A percentile compares a stretch with the other conserved stretches of the same genome.
These are phyloP conservation scores for Galerina marginata DNA, from an alignment of 768 basidiomycete species.

Conservation along the genomic window DNA sequence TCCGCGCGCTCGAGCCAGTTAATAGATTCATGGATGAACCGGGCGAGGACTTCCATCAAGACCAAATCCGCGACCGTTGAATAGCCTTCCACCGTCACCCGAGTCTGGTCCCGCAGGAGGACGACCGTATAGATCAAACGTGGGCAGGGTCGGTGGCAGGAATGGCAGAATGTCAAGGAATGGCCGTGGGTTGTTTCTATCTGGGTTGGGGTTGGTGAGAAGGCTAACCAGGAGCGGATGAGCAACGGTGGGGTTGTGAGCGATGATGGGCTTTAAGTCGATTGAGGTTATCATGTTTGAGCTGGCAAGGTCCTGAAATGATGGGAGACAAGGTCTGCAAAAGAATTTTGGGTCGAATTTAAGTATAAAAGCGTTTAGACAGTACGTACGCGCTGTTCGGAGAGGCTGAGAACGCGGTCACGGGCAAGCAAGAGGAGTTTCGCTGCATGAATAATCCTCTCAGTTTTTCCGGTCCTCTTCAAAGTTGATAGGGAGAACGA, in stretches of 20 bases:
- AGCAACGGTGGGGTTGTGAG: slow-evolving; percentile 72
- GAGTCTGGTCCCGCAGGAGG: slow-evolving; percentile 66
- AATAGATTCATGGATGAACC: slow-evolving; percentile 74
- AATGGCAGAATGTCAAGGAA: slow-evolving; percentile 69
- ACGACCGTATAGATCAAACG: slow-evolving; percentile 77
- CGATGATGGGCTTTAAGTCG: slow-evolving; percentile 69
- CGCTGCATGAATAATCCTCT: slow-evolving; percentile 66
- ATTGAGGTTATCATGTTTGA: slow-evolving; percentile 66
- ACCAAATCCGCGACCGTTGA: slow-evolving; percentile 71
- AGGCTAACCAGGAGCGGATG: slow-evolving; percentile 69
- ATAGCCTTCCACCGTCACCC: slow-evolving; percentile 45
- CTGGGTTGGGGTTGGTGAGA: slow-evolving; percentile 47
- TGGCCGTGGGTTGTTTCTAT: slow-evolving; percentile 44
- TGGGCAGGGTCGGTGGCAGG: slow-evolving; percentile 74
- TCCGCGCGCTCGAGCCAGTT: slow-evolving; percentile 75
- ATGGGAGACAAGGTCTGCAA: slow-evolving; percentile 58
- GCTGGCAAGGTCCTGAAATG: slow-evolving; percentile 48
- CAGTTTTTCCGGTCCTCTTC: slow-evolving; percentile 65
- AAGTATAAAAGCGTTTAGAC: slow-evolving; percentile 3
- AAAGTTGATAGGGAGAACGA: slow-evolving; percentile 39
- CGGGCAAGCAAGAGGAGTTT: slow-evolving; percentile 71
- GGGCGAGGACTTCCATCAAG: slow-evolving; percentile 66
- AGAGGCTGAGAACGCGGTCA: slow-evolving; percentile 72
- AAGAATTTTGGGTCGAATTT: slow-evolving; percentile 1
- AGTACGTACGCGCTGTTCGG: slow-evolving; percentile 71